A percentile compares a stretch with the other conserved stretches of the same genome.
Conservation (phyloP, 2,329 filamentous ascomycete genomes). For the Phyllosticta capitalensis region DNA sequence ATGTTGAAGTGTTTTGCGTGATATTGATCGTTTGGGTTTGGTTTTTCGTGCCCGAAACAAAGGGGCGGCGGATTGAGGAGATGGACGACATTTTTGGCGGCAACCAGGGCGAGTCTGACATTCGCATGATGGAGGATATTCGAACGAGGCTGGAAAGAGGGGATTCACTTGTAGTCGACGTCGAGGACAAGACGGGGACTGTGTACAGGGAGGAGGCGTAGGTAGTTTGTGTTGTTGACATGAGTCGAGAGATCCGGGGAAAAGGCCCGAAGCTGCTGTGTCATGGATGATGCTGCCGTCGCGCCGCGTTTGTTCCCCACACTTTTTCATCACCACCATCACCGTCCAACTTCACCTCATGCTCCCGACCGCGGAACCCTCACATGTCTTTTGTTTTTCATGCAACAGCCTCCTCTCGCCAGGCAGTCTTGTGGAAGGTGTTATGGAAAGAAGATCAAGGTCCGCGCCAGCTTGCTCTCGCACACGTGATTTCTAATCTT, state of each 20-base stretch:
- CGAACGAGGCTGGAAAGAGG: not conserved
- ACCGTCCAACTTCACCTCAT: not conserved
- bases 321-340: not conserved
- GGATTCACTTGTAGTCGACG: not conserved
- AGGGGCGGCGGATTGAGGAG: slow-evolving; percentile 43
- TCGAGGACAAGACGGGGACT: not conserved
- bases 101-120: not conserved
- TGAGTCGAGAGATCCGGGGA: not conserved
- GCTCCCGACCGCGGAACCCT: not conserved
- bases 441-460: slow-evolving; percentile 8
- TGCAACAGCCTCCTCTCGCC: not conserved
- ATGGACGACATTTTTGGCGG: slow-evolving; percentile 57
- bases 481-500: slow-evolving; percentile 1
- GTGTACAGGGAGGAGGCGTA: not conserved
- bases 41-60: slow-evolving; percentile 47
- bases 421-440: slow-evolving; percentile 6
- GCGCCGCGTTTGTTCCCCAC: slow-evolving; percentile 1
- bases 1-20: not conserved
- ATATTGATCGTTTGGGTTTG: slow-evolving; percentile 44
- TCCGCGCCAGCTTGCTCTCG: not conserved
- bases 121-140: slow-evolving; percentile 1
- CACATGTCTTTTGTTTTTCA: not conserved
- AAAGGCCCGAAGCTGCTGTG: not conserved
- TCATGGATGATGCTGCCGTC: not conserved
- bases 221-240: not conserved